Percentiles rank a stretch among this genome's conserved stretches.
Evolutionary conservation across 768 basidiomycete genomes (phyloP).

Genomic region (Pulveroboletus frians): DNA sequence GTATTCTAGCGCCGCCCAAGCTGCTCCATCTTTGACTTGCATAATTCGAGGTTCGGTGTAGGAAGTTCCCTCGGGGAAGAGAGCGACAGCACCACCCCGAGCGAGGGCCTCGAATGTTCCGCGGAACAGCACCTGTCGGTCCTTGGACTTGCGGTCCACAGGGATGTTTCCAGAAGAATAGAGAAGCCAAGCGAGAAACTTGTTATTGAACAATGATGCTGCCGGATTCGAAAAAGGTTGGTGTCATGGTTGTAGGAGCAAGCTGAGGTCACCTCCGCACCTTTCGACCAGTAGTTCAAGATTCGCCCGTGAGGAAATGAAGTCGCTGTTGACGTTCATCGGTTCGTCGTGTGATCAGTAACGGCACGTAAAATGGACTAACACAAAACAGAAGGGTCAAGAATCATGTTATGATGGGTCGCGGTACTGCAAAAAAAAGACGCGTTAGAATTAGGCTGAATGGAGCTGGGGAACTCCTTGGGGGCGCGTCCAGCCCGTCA

Average conservation of each 20-base stretch:
- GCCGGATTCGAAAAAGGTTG: conserved; percentile 13
- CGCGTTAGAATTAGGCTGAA: conserved; percentile 10
- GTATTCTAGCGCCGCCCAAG: conserved; percentile 95
- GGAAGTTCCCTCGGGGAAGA: conserved; percentile 92
- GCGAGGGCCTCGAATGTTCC: conserved; percentile 85
- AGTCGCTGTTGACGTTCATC: conserved; percentile 47
- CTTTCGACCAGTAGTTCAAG: conserved; percentile 94
- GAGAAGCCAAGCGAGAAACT: conserved; percentile 65
- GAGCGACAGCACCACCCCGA: conserved; percentile 76
- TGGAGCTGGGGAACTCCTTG: background rate
- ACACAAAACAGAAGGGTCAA: conserved; percentile 83
- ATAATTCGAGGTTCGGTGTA: conserved; percentile 93
- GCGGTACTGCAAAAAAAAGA: conserved; percentile 49
- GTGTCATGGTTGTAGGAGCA: conserved; percentile 7
- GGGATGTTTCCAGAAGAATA: conserved; percentile 95
- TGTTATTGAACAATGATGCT: conserved; percentile 81
- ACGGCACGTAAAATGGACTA: conserved; percentile 29
- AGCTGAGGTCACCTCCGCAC: conserved; percentile 33
- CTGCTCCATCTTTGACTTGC: conserved; percentile 89
- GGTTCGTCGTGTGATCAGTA: conserved; percentile 14
- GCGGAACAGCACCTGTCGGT: conserved; percentile 81
- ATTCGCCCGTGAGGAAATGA: conserved; percentile 78
- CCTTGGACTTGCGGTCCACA: conserved; percentile 91
- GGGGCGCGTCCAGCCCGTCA: background rate
- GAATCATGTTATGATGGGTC: conserved; percentile 94